Conservation (phyloP, 352 stramenopile genomes). For the Phytophthora ohioensis region DNA sequence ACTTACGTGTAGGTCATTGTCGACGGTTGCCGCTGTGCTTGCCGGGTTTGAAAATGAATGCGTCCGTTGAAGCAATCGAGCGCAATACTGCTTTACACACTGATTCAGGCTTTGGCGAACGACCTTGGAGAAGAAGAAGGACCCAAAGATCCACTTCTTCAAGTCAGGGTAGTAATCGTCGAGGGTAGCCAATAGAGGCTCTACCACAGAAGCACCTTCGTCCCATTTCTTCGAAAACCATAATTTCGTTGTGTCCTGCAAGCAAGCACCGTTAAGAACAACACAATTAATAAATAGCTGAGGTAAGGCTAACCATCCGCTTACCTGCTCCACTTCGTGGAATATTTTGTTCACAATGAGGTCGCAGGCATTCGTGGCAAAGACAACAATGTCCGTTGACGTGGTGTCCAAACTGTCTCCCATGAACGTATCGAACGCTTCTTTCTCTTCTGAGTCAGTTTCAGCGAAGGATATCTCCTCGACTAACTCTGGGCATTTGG, state of each 20-base stretch:
- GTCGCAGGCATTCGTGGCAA: constrained; percentile 71
- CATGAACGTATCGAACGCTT: constrained; percentile 80
- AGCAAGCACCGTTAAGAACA: not conserved
- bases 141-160: constrained; percentile 77
- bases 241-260: constrained; percentile 69
- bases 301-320: not conserved
- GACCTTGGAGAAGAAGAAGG: constrained; percentile 89
- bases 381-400: constrained; percentile 83
- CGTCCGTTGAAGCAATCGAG: constrained; percentile 65
- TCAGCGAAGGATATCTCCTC: constrained; percentile 87
- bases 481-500: constrained; percentile 84
- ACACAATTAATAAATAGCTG: not conserved
- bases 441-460: constrained; percentile 74
- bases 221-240: constrained; percentile 91
- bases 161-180: constrained; percentile 84
- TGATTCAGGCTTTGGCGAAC: constrained; percentile 77
- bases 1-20: constrained; percentile 69
- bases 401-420: constrained; percentile 78
- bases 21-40: constrained; percentile 50
- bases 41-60: constrained; percentile 60
- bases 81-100: constrained; percentile 71
- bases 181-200: constrained; percentile 77
- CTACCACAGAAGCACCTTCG: constrained; percentile 74
- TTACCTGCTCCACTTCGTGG: constrained; percentile 77
- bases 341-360: constrained; percentile 84